phyloP scores from a whole-genome alignment of 768 basidiomycete species.

The Pulveroboletus frians region DNA sequence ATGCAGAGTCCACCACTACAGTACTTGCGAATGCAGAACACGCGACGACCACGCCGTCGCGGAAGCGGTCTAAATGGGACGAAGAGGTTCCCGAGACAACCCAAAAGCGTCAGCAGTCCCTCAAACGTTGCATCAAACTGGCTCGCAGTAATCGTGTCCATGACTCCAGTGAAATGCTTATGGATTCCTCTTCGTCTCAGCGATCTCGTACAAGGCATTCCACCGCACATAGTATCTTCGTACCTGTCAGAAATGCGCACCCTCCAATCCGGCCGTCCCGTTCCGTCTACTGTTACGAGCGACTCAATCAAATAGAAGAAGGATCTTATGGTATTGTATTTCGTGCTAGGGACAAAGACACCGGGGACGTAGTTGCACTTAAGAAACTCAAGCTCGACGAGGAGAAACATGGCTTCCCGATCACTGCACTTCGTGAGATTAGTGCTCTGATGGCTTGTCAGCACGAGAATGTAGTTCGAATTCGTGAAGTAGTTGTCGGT shows the following conservation, averaged over 20 bases:
- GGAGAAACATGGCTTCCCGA: conserved; percentile 98
- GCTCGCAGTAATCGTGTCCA: conserved; percentile 17
- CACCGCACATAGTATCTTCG: conserved; percentile 56
- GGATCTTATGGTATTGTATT: conserved; percentile 98
- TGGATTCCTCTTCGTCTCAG: conserved; percentile 17
- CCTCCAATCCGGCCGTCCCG: conserved; percentile 82
- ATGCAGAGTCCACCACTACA: conserved; percentile 19
- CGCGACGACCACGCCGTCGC: conserved; percentile 48
- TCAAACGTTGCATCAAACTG: conserved; percentile 53
- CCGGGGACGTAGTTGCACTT: conserved; percentile 92
- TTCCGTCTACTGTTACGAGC: conserved; percentile 90
- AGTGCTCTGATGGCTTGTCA: conserved; percentile 93
- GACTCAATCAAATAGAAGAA: conserved; percentile 97
- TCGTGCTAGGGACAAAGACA: conserved; percentile 90
- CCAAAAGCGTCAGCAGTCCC: conserved; percentile 33
- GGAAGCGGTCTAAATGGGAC: conserved; percentile 78
- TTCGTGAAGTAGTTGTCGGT: conserved; percentile 96
- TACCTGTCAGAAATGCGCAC: conserved; percentile 70
- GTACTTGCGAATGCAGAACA: conserved; percentile 29
- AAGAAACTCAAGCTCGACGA: conserved; percentile 98
- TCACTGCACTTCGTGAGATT: conserved; percentile 91
- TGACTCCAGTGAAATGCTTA: conserved; percentile 14
- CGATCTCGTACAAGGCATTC: conserved; percentile 13
- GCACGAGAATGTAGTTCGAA: conserved; percentile 96
- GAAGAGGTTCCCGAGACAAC: conserved; percentile 41